A percentile compares a stretch with the other conserved stretches of the same genome.
Evolutionary conservation across 306 rosid species (phyloP).

Genomic region (Acacia acuminata): DNA sequence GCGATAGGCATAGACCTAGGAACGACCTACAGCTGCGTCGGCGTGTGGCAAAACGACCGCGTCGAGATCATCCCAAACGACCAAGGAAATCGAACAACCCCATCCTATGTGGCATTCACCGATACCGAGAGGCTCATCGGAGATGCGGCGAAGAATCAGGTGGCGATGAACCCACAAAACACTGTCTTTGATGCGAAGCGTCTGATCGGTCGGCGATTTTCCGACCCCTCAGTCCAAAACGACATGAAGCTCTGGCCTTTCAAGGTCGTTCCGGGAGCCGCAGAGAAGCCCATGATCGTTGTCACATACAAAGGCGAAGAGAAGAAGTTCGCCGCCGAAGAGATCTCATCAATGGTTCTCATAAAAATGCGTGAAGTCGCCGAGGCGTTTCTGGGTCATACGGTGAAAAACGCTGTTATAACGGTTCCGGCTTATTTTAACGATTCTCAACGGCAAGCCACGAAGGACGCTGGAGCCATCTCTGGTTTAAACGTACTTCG

Average conservation of each 20-base stretch:
- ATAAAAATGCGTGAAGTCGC: constrained; percentile 69
- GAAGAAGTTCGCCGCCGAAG: constrained; percentile 65
- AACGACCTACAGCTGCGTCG: constrained; percentile 90
- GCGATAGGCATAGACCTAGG: constrained; percentile 92
- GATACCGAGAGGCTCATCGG: constrained; percentile 84
- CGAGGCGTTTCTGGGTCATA: constrained; percentile 63
- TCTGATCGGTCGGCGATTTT: constrained; percentile 64
- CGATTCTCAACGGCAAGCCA: constrained; percentile 86
- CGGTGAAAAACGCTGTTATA: constrained; percentile 65
- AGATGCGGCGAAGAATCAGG: constrained; percentile 88
- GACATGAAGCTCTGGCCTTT: constrained; percentile 94
- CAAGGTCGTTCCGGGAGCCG: constrained; percentile 60
- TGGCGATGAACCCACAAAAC: constrained; percentile 82
- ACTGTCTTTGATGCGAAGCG: constrained; percentile 88
- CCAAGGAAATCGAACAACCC: constrained; percentile 90
- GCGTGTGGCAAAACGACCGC: constrained; percentile 80
- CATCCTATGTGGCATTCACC: constrained; percentile 87
- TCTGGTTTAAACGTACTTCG: constrained; percentile 68
- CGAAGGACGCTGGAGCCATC: constrained; percentile 75
- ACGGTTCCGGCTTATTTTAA: constrained; percentile 89
- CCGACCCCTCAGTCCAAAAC: constrained; percentile 62
- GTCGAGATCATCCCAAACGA: constrained; percentile 87
- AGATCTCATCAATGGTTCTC: constrained; percentile 80
- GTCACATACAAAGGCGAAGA: constrained; percentile 72
- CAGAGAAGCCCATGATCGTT: constrained; percentile 73